Base-by-base conservation (phyloP, 2,329 filamentous ascomycete genomes). In the Tolypocladium amazonense region DNA sequence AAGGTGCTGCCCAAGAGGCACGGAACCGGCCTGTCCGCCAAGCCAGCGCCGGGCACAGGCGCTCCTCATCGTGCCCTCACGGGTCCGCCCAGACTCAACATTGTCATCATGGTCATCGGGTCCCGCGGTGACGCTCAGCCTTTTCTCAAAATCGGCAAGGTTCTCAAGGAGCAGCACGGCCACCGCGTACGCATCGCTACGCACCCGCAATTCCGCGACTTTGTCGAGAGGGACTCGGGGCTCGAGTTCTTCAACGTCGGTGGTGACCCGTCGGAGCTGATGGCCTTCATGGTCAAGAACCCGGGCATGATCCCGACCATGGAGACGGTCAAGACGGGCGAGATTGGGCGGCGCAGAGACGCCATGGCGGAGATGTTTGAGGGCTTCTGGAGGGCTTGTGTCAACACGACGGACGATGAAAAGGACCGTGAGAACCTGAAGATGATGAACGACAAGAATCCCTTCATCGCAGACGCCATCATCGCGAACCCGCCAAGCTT, bases 241-340 rank as follows among this genome's bases (percentile, higher is more conserved):
- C 78, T 93, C 0, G 89, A 93, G 65, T 93, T 93, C 74, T 93
- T 92, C 72, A 87, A 84, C 1, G 83, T 92, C 2, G 89, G 89
- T 1, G 90, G 90, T 1, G 86, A 93, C 65, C 90, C 90, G 2
- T 84, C 87, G 0, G 88, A 92, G 71, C 77, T 94, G 1, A 93
- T 93, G 90, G 87, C 88, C 0, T 93, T 92, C 71, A 93, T 94
- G 90, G 88, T 92, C 39, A 91, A 91, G 74, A 92, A 93, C 66
- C 88, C 84, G 0, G 88, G 89, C 4, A 79, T 93, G 71, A 88
- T 94, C 2, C 89, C 90, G 0, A 88, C 81, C 1, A 75, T 92
- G 30, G 84, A 89, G 62, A 88, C 87, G 0, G 82, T 93, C 59
- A 86, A 84, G 62, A 82, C 85, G 1, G 89, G 89, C 4, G 89